Base-by-base conservation (phyloP, 176 grass and related monocot genomes). In the Lolium multiflorum region DNA sequence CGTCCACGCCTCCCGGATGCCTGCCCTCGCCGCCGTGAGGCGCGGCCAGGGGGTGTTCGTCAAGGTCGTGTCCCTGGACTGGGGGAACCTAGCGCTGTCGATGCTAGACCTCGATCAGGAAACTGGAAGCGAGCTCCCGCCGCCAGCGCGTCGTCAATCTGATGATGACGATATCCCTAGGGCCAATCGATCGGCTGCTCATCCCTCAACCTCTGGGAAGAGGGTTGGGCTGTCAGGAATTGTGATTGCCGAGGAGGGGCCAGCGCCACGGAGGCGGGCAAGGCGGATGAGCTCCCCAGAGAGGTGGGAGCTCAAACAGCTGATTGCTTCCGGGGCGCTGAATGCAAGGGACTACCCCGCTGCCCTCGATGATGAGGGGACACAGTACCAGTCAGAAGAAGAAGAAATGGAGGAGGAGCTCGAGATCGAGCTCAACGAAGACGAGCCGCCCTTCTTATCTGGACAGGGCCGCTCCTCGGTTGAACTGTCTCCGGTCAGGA, bases 371-470 rank as follows among this genome's bases (percentile, higher is more conserved):
- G 85, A 67, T 39, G 90, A 91, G 9, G 92, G 83, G 18, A 14
- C 89, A 56, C 44, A 87, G 63, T 91, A 89, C 81, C 90, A 89
- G 83, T 90, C 49, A 48, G 71, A 73, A 88, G 70, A 65, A 35
- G 92, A 92, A 78, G 92, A 89, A 12, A 60, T 85, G 3, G 95
- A 97, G 83, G 88, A 92, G 77, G 95, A 97, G 80, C 76, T 91
- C 0, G 95, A 97, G 66, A 91, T 97, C 31, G 95, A 94, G 82
- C 90, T 97, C 44, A 97, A 94, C 46, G 90, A 97, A 74, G 90
- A 97, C 59, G 90, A 92, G 44, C 95, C 95, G 0, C 86, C 78
- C 2, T 97, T 97, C 85, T 92, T 97, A 50, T 79, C 44, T 21
- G 92, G 92, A 25, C 74, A 83, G 67, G 87, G 78, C 52, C 49